Base-by-base conservation (phyloP, 2,329 filamentous ascomycete genomes). In the Decorospora gaudefroyi region DNA sequence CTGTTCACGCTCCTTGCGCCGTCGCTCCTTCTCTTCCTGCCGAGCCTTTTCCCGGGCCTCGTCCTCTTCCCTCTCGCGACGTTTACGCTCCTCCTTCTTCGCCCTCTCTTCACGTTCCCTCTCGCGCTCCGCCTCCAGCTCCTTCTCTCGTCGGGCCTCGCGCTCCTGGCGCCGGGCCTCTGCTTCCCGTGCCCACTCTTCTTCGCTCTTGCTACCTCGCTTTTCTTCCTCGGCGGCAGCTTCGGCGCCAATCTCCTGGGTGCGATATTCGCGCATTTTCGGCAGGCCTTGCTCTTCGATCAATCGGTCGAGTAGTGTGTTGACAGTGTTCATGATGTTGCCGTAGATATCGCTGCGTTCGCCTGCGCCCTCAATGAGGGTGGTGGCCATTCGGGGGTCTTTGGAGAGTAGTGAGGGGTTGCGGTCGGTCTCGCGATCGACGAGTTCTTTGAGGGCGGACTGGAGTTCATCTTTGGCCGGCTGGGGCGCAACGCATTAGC, bases 321-420 rank as follows among this genome's bases (percentile, higher is more conserved):
- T 80, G 34, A 91, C 83, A 35, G 84, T 80, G 6, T 79, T 76
- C 57, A 88, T 82, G 0, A 86, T 86, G 56, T 82, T 81, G 47
- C 85, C 82, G 60, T 92, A 93, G 18, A 90, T 82, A 17, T 86
- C 85, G 13, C 83, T 85, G 49, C 88, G 82, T 60, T 91, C 87
- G 12, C 89, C 80, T 1, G 86, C 86, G 43, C 88, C 88, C 65
- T 91, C 87, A 27, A 91, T 84, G 4, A 95, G 78, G 0, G 86
- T 82, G 1, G 85, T 83, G 3, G 87, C 86, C 65, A 90, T 88
- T 46, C 82, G 78, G 12, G 85, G 84, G 60, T 90, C 86, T 36
- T 89, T 80, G 11, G 84, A 85, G 3, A 92, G 78, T 7, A 92
- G 80, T 18, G 79, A 78, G 0, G 87, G 82, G 57, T 91, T 88